Evolutionary conservation across 257 asterid genomes (phyloP).

Genomic region (Solanum medicagineum): DNA sequence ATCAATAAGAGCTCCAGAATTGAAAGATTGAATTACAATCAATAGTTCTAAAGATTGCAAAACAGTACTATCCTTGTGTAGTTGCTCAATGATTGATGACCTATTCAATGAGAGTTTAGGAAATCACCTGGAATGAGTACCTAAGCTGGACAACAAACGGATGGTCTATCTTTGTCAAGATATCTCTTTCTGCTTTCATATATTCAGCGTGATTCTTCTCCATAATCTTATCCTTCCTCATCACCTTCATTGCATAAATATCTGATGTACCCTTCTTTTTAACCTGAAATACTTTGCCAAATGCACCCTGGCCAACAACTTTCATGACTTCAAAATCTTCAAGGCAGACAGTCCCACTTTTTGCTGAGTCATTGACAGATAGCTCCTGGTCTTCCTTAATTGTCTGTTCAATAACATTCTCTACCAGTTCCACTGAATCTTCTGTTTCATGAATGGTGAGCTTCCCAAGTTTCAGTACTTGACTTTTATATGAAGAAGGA

Average conservation of each 20-base stretch:
- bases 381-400: conserved; percentile 21
- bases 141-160: conserved; percentile 57
- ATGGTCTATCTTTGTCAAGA: conserved; percentile 50
- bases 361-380: conserved; percentile 7
- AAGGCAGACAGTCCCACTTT: conserved; percentile 26
- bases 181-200: conserved; percentile 61
- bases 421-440: conserved; percentile 26
- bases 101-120: not conserved
- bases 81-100: not conserved
- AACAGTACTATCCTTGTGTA: not conserved
- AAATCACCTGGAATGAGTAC: conserved; percentile 55
- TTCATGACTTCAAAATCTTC: conserved; percentile 41
- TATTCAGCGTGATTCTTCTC: conserved; percentile 50
- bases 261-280: conserved; percentile 37
- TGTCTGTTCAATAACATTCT: conserved; percentile 14
- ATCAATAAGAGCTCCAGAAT: not conserved
- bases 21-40: not conserved
- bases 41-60: not conserved
- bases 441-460: conserved; percentile 47
- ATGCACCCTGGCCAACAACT: conserved; percentile 67
- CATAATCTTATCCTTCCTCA: conserved; percentile 67
- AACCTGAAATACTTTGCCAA: conserved; percentile 61
- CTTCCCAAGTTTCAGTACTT: conserved; percentile 35
- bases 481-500: conserved; percentile 41
- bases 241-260: conserved; percentile 67